These are phyloP conservation scores for Linnemannia schmuckeri DNA, from an alignment of 192 early-diverging fungal genomes.

Conservation along the genomic window DNA sequence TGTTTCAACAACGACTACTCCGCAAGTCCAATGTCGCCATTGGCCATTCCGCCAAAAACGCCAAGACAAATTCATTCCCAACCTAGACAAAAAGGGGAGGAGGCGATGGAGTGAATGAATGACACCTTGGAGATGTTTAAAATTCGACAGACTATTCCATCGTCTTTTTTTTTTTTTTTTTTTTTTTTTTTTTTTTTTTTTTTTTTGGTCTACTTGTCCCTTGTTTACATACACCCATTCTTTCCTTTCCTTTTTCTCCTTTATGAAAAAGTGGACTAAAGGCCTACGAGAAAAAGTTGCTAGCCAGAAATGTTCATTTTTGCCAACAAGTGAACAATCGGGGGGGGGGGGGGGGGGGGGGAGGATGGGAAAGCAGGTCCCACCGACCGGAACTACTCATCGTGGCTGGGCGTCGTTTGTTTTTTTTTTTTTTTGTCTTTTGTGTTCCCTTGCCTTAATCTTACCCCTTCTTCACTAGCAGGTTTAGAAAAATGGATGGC, in stretches of 20 bases:
- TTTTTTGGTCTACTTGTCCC: background rate
- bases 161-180: background rate
- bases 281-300: background rate
- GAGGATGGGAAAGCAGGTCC: background rate
- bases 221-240: too few species aligned
- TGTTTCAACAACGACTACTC: background rate
- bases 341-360: too few species aligned
- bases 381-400: background rate
- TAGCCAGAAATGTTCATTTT: background rate
- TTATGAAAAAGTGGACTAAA: background rate
- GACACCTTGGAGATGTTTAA: too few species aligned
- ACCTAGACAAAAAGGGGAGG: background rate
- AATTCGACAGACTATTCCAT: background rate
- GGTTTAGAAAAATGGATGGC: constrained; percentile 1
- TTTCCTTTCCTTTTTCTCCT: background rate
- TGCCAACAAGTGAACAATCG: background rate
- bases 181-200: background rate
- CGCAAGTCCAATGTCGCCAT: constrained; percentile 12
- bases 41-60: constrained; percentile 4
- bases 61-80: background rate
- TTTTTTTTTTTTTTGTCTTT: background rate
- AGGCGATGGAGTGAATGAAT: too few species aligned
- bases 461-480: background rate
- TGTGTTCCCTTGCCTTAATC: background rate
- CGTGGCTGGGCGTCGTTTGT: background rate